A percentile compares a stretch with the other conserved stretches of the same genome.
phyloP scores from a whole-genome alignment of 75 land plant species.

The Cupressus sempervirens region DNA sequence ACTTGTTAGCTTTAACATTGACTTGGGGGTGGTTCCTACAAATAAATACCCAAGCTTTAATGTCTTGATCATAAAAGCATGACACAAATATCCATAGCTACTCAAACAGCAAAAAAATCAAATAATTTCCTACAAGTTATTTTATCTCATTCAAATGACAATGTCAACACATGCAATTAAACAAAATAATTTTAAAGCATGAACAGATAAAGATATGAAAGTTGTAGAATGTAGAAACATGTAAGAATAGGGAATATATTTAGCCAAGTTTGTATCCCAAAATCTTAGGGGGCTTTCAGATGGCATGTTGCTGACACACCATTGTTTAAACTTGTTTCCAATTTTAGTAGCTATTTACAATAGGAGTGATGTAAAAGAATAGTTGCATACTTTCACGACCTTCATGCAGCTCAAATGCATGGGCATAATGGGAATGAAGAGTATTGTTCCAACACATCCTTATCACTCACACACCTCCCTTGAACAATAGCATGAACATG shows the following conservation, averaged over 20 bases:
- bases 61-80: not conserved
- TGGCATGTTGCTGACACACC: no score
- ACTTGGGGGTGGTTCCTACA: slow-evolving; percentile 43
- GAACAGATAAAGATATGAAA: no score
- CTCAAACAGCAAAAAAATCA: no score
- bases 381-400: slow-evolving; percentile 43
- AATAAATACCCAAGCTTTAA: not conserved
- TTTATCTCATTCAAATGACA: no score
- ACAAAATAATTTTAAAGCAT: no score
- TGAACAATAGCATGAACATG: slow-evolving; percentile 17
- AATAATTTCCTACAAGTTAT: no score
- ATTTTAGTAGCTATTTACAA: not conserved
- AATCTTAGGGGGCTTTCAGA: no score
- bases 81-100: not conserved
- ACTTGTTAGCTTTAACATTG: slow-evolving; percentile 50
- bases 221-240: no score
- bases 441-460: slow-evolving; percentile 48
- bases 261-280: no score
- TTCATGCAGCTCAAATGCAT: slow-evolving; percentile 49
- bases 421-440: slow-evolving; percentile 43
- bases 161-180: no score
- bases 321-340: not conserved
- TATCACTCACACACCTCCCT: slow-evolving; percentile 31
- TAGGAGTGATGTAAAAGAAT: not conserved
- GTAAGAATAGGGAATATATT: no score